Percentiles rank a stretch among this genome's conserved stretches.
phyloP scores from a whole-genome alignment of 805 yeast genomes.

The Kodamaea jinghongensis region DNA sequence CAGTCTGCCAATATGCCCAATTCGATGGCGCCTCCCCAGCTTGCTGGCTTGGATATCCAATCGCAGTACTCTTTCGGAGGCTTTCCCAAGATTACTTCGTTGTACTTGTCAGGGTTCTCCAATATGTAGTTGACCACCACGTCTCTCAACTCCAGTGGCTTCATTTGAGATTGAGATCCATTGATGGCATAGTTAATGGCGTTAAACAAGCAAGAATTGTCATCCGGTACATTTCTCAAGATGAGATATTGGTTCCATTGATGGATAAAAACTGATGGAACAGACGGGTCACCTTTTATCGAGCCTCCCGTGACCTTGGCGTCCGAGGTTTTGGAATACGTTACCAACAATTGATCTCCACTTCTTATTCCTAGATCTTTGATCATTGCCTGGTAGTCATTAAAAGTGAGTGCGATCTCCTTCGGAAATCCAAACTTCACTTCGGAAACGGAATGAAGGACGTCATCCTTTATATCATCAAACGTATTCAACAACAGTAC shows the following conservation, averaged over 20 bases:
- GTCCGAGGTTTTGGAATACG: constrained; percentile 12
- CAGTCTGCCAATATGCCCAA: constrained; percentile 56
- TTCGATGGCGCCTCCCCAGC: constrained; percentile 89
- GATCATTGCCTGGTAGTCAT: constrained; percentile 19
- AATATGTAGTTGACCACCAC: constrained; percentile 49
- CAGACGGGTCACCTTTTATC: constrained; percentile 11
- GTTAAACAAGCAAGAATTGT: constrained; percentile 74
- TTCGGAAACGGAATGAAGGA: constrained; percentile 6
- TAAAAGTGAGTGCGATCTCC: constrained; percentile 35
- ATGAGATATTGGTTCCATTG: constrained; percentile 35
- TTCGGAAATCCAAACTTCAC: constrained; percentile 66
- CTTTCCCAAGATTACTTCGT: constrained; percentile 57
- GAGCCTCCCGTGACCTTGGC: not conserved
- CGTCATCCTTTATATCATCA: constrained; percentile 10
- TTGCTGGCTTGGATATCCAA: constrained; percentile 59
- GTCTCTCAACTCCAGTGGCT: constrained; percentile 49
- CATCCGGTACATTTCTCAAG: constrained; percentile 65
- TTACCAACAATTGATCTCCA: constrained; percentile 59
- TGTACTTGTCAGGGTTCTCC: constrained; percentile 40
- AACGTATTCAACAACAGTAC: constrained; percentile 8
- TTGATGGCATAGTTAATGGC: constrained; percentile 53
- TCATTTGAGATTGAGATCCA: constrained; percentile 35
- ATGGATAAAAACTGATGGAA: constrained; percentile 24
- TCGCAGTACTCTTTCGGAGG: constrained; percentile 45
- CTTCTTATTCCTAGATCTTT: constrained; percentile 46